Evolutionary conservation across 352 stramenopile species (phyloP).

Genomic region (Elongisporangium senticosum): DNA sequence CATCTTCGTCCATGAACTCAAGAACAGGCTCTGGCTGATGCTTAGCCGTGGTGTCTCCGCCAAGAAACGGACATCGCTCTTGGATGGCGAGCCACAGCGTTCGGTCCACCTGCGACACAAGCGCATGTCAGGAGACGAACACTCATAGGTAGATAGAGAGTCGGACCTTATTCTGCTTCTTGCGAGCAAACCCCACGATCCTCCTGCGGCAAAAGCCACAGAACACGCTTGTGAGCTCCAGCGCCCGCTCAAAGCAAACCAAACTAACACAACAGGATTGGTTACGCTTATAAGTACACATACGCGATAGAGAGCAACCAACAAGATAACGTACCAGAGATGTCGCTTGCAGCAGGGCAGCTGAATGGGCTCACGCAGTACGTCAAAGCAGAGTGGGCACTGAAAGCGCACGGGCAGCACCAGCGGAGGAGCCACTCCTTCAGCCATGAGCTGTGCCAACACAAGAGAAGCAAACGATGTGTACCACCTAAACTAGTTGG

Average conservation of each 20-base stretch:
- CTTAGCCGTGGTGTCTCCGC: conserved; percentile 10
- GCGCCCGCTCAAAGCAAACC: conserved; percentile 64
- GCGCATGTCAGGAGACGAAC: background rate
- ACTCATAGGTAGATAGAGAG: background rate
- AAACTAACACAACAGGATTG: conserved; percentile 21
- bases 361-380: conserved; percentile 56
- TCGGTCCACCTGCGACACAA: conserved; percentile 31
- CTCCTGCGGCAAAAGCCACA: conserved; percentile 77
- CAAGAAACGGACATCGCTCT: conserved; percentile 39
- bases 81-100: conserved; percentile 51
- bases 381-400: conserved; percentile 75
- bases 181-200: conserved; percentile 68
- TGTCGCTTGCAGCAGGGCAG: conserved; percentile 68
- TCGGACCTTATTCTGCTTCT: conserved; percentile 56
- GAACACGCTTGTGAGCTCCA: conserved; percentile 73
- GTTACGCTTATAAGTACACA: background rate
- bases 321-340: conserved; percentile 37
- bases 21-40: conserved; percentile 9
- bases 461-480: background rate
- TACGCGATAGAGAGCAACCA: background rate
- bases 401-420: conserved; percentile 60
- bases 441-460: background rate
- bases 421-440: conserved; percentile 9
- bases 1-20: conserved; percentile 52
- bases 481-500: background rate